Base-by-base conservation (phyloP, 2,329 filamentous ascomycete species). In the Aspergillus arachidicola region DNA sequence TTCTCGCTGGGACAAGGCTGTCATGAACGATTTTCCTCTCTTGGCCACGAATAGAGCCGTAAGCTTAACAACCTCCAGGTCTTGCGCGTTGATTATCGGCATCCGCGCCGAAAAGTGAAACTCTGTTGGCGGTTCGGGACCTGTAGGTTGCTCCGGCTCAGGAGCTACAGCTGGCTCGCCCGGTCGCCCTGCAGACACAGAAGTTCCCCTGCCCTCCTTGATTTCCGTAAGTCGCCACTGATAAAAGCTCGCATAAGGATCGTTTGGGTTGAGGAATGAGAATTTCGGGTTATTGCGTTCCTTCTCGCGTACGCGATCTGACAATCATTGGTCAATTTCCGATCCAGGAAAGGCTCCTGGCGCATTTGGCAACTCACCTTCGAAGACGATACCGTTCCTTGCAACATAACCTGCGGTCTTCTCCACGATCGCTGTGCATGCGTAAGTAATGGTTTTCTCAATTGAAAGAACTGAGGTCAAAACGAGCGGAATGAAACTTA, bases 61-160 rank as follows among this genome's bases (percentile, higher is more conserved):
- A 73, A 97, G 80, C 66, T 85, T 86, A 63, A 89, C 81, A 28
- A 89, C 84, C 59, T 89, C 88, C 65, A 98, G 82, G 84, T 99
- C 95, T 78, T 96, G 92, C 68, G 96, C 93, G 79, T 91, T 97
- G 81, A 99, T 97, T 70, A 94, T 94, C 62, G 95, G 95, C 92
- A 98, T 97, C 76, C 94, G 91, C 70, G 95, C 94, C 61, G 93
- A 97, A 81, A 97, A 99, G 70, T 91, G 87, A 74, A 96, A 98
- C 72, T 94, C 91, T 62, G 91, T 87, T 19, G 95, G 95, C 73
- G 94, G 89, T 50, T 90, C 89, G 9, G 94, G 94, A 26, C 94
- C 94, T 77, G 91, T 87, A 50, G 92, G 89, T 75, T 91, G 93
- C 76, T 87, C 85, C 57, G 79, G 82, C 69, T 82, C 82, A 57